These are phyloP conservation scores for Claviceps maximensis DNA, from an alignment of 2,329 filamentous ascomycete genomes.

Conservation along the genomic window DNA sequence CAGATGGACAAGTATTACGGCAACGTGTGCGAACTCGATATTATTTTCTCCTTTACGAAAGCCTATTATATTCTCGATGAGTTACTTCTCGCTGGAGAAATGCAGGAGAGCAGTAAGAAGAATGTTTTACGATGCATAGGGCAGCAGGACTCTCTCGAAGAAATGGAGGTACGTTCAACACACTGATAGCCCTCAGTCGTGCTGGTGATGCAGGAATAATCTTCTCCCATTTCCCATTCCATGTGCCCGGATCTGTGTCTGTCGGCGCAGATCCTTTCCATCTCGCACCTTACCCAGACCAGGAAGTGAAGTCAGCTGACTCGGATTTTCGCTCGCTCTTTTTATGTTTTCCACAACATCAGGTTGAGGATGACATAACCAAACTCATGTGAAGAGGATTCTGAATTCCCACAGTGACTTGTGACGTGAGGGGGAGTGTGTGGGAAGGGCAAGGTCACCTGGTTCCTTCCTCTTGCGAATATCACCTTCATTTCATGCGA, in stretches of 20 bases:
- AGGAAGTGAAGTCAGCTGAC: conserved; percentile 15
- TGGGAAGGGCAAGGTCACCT: background rate
- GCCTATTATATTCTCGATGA: conserved; percentile 99
- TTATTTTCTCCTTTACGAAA: conserved; percentile 99
- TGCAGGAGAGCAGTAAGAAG: conserved; percentile 99
- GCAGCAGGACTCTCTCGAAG: conserved; percentile 93
- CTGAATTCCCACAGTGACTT: background rate
- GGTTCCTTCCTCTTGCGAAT: background rate
- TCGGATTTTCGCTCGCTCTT: conserved; percentile 11
- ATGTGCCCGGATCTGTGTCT: background rate
- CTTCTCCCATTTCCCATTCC: background rate
- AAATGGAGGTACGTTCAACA: conserved; percentile 80
- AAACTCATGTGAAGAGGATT: conserved; percentile 61
- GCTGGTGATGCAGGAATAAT: background rate
- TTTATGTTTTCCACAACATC: conserved; percentile 20
- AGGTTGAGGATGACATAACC: conserved; percentile 83
- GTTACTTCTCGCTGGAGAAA: conserved; percentile 82
- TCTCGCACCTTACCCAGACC: conserved; percentile 6
- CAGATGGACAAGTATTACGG: conserved; percentile 99
- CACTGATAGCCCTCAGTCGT: conserved; percentile 8
- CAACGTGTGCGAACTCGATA: conserved; percentile 98
- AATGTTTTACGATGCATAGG: conserved; percentile 92
- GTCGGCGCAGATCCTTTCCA: background rate
- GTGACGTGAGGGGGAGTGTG: background rate
- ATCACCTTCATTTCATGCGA: background rate